Evolutionary conservation across 805 yeast species (phyloP).

Genomic region (Teunomyces cretensis): DNA sequence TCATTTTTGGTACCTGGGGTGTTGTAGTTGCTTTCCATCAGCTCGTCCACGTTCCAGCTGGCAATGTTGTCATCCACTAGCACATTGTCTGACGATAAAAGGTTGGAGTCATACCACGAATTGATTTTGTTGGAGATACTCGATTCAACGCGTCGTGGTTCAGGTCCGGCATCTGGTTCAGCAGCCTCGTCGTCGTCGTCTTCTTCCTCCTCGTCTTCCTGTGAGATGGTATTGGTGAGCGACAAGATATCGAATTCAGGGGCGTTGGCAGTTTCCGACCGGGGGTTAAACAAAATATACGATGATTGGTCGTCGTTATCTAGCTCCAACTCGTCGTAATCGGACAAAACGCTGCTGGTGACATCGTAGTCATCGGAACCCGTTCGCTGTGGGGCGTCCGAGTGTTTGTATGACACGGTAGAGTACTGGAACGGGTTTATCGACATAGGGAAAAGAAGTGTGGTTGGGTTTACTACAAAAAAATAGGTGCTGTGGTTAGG

Average conservation of each 20-base stretch:
- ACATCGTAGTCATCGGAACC: constrained; percentile 5
- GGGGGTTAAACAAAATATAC: constrained; percentile 15
- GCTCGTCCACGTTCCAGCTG: constrained; percentile 36
- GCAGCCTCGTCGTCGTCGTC: constrained; percentile 5
- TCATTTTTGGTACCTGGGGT: constrained; percentile 8
- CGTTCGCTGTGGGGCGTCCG: not conserved
- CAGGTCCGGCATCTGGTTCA: constrained; percentile 8
- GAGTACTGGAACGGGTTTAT: constrained; percentile 8
- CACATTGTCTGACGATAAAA: constrained; percentile 7
- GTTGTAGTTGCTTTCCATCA: constrained; percentile 7
- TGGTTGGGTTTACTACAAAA: constrained; percentile 4
- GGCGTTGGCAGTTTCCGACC: not conserved
- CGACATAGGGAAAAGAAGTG: constrained; percentile 7
- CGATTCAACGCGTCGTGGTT: not conserved
- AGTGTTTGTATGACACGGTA: constrained; percentile 9
- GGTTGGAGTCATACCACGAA: constrained; percentile 11
- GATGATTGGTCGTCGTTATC: constrained; percentile 14
- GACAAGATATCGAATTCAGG: constrained; percentile 13
- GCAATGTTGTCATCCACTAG: constrained; percentile 34
- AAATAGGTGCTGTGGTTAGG: constrained; percentile 1
- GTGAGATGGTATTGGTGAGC: constrained; percentile 11
- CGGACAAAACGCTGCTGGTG: constrained; percentile 14
- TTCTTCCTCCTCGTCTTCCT: not conserved
- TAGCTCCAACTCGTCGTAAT: constrained; percentile 12
- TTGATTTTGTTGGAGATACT: constrained; percentile 9